Conservation (phyloP, 441 rosid genomes). For the Flueggea neowawraea region DNA sequence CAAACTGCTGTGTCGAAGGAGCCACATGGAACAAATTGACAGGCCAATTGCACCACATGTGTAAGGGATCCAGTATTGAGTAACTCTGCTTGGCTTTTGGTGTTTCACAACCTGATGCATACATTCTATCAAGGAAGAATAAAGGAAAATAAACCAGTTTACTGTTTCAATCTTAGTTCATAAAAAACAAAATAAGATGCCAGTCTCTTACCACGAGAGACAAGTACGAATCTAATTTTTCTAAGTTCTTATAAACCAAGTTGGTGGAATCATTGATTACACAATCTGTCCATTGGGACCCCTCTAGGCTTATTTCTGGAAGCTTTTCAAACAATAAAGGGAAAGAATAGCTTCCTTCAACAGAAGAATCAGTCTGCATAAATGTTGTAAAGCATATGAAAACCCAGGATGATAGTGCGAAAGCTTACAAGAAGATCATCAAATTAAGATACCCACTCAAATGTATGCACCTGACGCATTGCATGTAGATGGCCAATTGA, state of each 20-base stretch:
- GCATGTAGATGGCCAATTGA: constrained; percentile 66
- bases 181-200: neutral
- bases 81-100: constrained; percentile 69
- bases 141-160: no score
- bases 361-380: constrained; percentile 63
- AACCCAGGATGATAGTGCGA: no score
- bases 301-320: constrained; percentile 58
- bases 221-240: constrained; percentile 61
- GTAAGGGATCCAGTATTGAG: constrained; percentile 77
- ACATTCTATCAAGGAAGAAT: no score
- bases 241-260: constrained; percentile 59
- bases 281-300: constrained; percentile 74
- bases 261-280: constrained; percentile 70
- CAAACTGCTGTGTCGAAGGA: constrained; percentile 78
- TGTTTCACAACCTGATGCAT: constrained; percentile 62
- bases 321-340: constrained; percentile 65
- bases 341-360: constrained; percentile 57
- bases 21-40: constrained; percentile 75
- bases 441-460: no score
- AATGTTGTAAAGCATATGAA: constrained; percentile 1
- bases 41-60: constrained; percentile 85
- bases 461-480: constrained; percentile 45
- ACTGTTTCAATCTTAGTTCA: neutral
- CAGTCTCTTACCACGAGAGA: constrained; percentile 48
- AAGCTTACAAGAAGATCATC: neutral